Evolutionary conservation across 768 basidiomycete species (phyloP), one percentile per base, ranked within the genome.

Genomic region (Tulasnella sp.): DNA sequence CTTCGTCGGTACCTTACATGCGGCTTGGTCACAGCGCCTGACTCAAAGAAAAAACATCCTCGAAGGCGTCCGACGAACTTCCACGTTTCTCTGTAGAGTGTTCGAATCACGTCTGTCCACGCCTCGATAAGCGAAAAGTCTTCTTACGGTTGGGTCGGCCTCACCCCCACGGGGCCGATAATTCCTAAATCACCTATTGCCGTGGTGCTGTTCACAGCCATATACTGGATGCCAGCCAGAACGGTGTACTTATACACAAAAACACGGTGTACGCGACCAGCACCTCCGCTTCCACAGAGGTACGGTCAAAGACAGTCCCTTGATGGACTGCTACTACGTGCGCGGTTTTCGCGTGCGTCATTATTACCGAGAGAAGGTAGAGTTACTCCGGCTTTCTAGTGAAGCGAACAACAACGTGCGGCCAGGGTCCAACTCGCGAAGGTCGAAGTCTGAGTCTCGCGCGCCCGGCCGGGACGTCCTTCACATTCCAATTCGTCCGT

Each of bases 321-420:
- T 37, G 64, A 69, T 37, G 64, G 64, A 37, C 64, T 69, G 64
- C 18, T 34, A 3, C 64, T 69, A 18, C 64, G 16, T 69, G 64
- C 64, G 64, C 64, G 64, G 8, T 69, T 69, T 69, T 69, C 64
- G 64, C 64, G 64, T 69, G 64, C 28, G 14, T 37, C 64, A 69
- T 69, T 69, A 69, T 69, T 37, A 14, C 64, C 64, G 64, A 69
- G 64, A 69, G 64, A 69, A 69, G 64, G 64, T 69, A 69, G 64
- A 69, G 64, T 69, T 69, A 69, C 31, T 69, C 64, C 64, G 64
- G 64, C 34, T 28, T 69, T 69, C 64, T 28, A 69, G 28, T 11
- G 12, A 28, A 69, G 64, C 64, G 64, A 69, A 69, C 31, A 69
- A 69, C 64, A 69, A 69, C 64, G 64, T 69, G 64, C 64, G 64